These are phyloP conservation scores for Emericellopsis atlantica DNA, from an alignment of 2,329 filamentous ascomycete genomes.

Conservation along the genomic window DNA sequence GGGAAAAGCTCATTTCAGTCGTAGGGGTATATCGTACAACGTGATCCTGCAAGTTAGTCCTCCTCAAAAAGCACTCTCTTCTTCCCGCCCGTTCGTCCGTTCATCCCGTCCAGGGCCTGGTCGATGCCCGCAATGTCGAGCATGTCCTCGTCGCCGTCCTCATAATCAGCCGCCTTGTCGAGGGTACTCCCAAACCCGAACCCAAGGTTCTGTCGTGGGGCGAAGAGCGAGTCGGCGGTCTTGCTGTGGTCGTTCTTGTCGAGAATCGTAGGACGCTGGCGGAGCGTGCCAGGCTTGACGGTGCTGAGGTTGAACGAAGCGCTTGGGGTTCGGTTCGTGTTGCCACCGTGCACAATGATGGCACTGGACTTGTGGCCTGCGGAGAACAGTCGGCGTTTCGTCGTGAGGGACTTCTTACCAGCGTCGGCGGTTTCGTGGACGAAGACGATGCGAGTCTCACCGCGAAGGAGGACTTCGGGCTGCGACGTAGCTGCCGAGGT, in stretches of 20 bases:
- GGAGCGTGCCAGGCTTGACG: constrained; percentile 23
- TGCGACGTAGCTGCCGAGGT: constrained; percentile 1
- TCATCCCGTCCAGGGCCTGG: constrained; percentile 42
- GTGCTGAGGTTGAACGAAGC: constrained; percentile 38
- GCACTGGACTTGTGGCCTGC: constrained; percentile 31
- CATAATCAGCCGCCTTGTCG: constrained; percentile 9
- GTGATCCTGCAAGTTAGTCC: constrained; percentile 13
- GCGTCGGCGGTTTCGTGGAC: constrained; percentile 40
- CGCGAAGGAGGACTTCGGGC: constrained; percentile 36
- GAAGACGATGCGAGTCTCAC: constrained; percentile 42
- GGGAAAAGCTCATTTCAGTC: not conserved
- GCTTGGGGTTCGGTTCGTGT: constrained; percentile 21
- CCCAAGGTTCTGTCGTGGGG: constrained; percentile 19
- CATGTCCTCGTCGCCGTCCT: constrained; percentile 46
- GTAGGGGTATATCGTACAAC: not conserved
- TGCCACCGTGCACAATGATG: constrained; percentile 39
- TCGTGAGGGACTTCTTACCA: constrained; percentile 23
- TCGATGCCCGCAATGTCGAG: constrained; percentile 56
- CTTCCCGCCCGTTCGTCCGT: constrained; percentile 29
- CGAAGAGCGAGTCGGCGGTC: not conserved
- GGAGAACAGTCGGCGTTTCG: constrained; percentile 20
- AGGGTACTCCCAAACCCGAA: constrained; percentile 40
- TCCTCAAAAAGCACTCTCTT: constrained; percentile 42
- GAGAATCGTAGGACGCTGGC: constrained; percentile 14
- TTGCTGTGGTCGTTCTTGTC: constrained; percentile 9